A percentile compares a stretch with the other conserved stretches of the same genome.
Evolutionary conservation across 192 early-diverging fungal species (phyloP).

Genomic region (Chytriomyces sp.): DNA sequence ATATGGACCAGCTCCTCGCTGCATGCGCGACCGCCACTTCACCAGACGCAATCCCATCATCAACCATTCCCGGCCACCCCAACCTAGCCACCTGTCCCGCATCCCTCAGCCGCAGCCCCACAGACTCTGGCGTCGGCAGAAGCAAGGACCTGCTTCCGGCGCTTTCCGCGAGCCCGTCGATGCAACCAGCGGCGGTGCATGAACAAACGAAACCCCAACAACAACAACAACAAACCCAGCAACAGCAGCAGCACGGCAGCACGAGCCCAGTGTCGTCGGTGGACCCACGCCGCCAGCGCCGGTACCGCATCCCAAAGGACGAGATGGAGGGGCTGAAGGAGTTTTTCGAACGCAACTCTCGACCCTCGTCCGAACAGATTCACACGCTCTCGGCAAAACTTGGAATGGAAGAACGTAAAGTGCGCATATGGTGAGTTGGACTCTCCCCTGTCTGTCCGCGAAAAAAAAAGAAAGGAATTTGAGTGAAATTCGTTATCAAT

Average conservation of each 20-base stretch:
- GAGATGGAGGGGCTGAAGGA: conserved; percentile 23
- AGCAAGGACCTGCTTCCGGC: neutral
- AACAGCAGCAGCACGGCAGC: neutral
- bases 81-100: neutral
- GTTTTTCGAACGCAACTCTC: conserved; percentile 7
- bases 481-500: neutral
- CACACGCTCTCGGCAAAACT: neutral
- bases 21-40: neutral
- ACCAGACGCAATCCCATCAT: neutral
- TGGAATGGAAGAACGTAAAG: conserved; percentile 19
- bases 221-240: neutral
- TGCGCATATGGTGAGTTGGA: conserved; percentile 21
- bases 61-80: neutral
- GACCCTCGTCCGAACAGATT: neutral
- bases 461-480: neutral
- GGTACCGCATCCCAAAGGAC: conserved; percentile 12
- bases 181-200: neutral
- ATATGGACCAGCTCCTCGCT: neutral
- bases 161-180: neutral
- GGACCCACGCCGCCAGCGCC: neutral
- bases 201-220: neutral
- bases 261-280: neutral
- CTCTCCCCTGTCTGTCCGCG: too few species aligned
- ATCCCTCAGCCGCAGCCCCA: neutral
- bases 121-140: neutral